Conservation (phyloP, 352 stramenopile genomes). For the Phytophthora podocarpi region DNA sequence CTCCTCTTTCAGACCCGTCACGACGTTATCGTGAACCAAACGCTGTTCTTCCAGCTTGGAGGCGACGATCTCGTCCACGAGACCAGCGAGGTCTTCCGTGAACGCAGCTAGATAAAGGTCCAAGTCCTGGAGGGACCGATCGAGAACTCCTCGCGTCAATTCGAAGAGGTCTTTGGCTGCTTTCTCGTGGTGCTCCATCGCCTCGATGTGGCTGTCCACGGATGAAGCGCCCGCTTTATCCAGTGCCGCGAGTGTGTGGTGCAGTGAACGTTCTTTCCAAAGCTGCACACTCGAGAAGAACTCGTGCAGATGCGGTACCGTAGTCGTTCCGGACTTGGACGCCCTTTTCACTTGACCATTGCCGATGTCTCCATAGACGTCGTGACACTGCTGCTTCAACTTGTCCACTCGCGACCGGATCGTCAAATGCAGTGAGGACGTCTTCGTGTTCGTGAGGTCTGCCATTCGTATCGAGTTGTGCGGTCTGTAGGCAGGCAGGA, state of each 20-base stretch:
- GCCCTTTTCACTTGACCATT: background rate
- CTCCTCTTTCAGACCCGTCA: slow-evolving; percentile 38
- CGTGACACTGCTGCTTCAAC: slow-evolving; percentile 19
- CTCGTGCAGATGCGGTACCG: slow-evolving; percentile 13
- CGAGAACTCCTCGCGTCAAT: slow-evolving; percentile 29
- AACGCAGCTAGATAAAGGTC: slow-evolving; percentile 42
- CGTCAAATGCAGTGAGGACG: slow-evolving; percentile 12
- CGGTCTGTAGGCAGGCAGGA: no score
- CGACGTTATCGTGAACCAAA: slow-evolving; percentile 23
- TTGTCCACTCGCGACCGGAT: slow-evolving; percentile 21
- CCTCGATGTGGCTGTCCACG: slow-evolving; percentile 52
- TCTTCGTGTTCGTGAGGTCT: background rate
- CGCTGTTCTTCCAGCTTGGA: slow-evolving; percentile 49
- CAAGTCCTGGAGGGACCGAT: slow-evolving; percentile 21
- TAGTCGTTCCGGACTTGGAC: background rate
- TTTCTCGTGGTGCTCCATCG: slow-evolving; percentile 63
- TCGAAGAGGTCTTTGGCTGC: slow-evolving; percentile 45
- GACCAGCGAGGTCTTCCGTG: slow-evolving; percentile 20
- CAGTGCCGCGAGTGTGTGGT: slow-evolving; percentile 55
- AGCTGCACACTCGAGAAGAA: slow-evolving; percentile 49
- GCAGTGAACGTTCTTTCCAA: slow-evolving; percentile 66
- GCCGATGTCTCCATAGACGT: slow-evolving; percentile 10
- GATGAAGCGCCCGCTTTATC: slow-evolving; percentile 22
- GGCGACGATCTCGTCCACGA: slow-evolving; percentile 40
- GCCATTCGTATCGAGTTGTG: slow-evolving; percentile 13